Evolutionary conservation across 345 rosid species (phyloP).

Genomic region (Gossypium bickii): DNA sequence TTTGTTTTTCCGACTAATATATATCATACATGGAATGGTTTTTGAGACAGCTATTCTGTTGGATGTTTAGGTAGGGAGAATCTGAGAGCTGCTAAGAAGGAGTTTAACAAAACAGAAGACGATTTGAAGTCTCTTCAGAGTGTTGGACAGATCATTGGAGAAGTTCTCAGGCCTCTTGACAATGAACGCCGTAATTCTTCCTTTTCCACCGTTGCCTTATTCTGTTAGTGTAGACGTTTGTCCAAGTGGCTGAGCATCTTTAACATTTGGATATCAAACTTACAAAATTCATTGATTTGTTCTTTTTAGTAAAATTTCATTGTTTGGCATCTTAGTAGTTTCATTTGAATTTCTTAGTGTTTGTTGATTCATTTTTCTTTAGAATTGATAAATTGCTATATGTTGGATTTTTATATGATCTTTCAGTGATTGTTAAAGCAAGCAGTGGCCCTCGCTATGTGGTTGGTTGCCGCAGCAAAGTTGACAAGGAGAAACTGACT

Average conservation of each 20-base stretch:
- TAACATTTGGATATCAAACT: too few species aligned
- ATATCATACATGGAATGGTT: background rate
- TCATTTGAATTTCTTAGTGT: background rate
- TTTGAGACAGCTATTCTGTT: conserved; percentile 7
- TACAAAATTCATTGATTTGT: too few species aligned
- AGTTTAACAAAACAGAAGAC: conserved; percentile 95
- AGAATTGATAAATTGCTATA: background rate
- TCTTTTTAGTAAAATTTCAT: background rate
- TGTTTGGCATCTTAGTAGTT: background rate
- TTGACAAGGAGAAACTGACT: conserved; percentile 81
- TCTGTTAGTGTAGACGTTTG: too few species aligned
- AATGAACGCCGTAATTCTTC: conserved; percentile 70
- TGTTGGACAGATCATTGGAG: conserved; percentile 98
- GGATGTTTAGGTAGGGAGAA: conserved; percentile 68
- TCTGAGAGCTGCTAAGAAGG: conserved; percentile 76
- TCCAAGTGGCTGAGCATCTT: too few species aligned
- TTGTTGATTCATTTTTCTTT: conserved; percentile 4
- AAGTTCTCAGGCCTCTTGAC: conserved; percentile 91
- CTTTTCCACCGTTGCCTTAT: background rate
- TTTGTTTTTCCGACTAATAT: background rate
- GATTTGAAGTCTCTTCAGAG: conserved; percentile 98
- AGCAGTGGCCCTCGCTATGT: conserved; percentile 95
- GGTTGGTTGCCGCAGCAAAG: conserved; percentile 95
- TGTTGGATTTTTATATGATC: background rate
- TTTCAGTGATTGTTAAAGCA: conserved; percentile 87